phyloP scores from a whole-genome alignment of 257 asterid genomes.

The Solanum pimpinellifolium region DNA sequence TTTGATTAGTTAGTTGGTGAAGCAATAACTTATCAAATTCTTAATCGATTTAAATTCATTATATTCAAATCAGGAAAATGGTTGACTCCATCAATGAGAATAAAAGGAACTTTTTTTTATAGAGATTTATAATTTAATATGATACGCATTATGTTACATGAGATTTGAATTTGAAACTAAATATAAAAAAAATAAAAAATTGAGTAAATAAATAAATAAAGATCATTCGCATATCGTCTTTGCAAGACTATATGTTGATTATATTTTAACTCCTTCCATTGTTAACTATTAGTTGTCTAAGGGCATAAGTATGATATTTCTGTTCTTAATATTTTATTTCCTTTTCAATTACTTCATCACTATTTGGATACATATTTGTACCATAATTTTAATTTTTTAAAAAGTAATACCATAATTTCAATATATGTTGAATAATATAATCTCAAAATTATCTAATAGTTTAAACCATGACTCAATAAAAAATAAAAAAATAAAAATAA shows the following conservation, averaged over 20 bases:
- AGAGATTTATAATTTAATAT: background rate
- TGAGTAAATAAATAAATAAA: background rate
- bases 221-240: background rate
- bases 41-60: background rate
- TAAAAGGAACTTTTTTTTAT: background rate
- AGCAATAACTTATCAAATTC: background rate
- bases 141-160: background rate
- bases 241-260: background rate
- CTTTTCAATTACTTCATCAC: background rate
- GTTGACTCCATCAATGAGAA: too few relatives aligned
- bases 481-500: too few relatives aligned
- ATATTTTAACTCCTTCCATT: background rate
- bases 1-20: too few relatives aligned
- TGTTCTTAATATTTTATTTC: background rate
- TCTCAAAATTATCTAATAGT: background rate
- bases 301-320: too few relatives aligned
- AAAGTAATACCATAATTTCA: background rate
- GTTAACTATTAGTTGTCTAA: background rate
- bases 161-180: background rate
- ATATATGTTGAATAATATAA: background rate
- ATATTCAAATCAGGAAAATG: too few relatives aligned
- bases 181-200: background rate
- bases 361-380: background rate
- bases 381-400: background rate
- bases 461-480: too few relatives aligned